These are phyloP conservation scores for Ogataea sp. DNA, from an alignment of 805 yeast genomes.

Conservation along the genomic window DNA sequence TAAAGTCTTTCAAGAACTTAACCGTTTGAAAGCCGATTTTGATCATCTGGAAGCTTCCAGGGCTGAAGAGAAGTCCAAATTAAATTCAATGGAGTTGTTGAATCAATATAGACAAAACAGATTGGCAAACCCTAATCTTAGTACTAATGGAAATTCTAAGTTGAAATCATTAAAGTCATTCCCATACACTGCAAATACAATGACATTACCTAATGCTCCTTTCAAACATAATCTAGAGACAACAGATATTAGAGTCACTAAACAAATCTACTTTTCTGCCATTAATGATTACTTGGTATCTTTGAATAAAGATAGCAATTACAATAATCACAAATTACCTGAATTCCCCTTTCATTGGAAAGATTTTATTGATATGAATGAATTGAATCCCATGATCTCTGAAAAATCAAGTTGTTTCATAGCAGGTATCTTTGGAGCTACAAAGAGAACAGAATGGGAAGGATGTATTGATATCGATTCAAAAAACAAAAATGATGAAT, in stretches of 20 bases:
- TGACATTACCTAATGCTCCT: constrained; percentile 31
- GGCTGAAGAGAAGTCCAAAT: no score
- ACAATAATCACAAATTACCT: constrained; percentile 20
- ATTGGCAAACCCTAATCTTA: constrained; percentile 11
- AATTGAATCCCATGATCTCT: constrained; percentile 27
- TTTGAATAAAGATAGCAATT: constrained; percentile 16
- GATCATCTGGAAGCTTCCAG: no score
- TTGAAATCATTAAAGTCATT: constrained; percentile 15
- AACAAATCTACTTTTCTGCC: constrained; percentile 24
- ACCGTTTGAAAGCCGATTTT: no score
- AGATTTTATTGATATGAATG: constrained; percentile 45
- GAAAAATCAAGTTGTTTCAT: constrained; percentile 36
- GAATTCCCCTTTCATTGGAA: constrained; percentile 43
- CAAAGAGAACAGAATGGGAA: constrained; percentile 31
- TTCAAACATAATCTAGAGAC: constrained; percentile 26
- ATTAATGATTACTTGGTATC: constrained; percentile 21
- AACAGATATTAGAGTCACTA: constrained; percentile 27
- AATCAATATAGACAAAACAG: constrained; percentile 1
- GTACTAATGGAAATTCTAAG: no score
- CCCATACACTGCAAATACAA: constrained; percentile 22
- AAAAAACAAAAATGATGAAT: no score
- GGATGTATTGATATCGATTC: constrained; percentile 32
- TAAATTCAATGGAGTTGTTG: no score
- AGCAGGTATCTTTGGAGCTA: constrained; percentile 35
- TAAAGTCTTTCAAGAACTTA: no score